Conservation (phyloP, 129 eudicot genomes). For the Chrysanthemum makinoi region DNA sequence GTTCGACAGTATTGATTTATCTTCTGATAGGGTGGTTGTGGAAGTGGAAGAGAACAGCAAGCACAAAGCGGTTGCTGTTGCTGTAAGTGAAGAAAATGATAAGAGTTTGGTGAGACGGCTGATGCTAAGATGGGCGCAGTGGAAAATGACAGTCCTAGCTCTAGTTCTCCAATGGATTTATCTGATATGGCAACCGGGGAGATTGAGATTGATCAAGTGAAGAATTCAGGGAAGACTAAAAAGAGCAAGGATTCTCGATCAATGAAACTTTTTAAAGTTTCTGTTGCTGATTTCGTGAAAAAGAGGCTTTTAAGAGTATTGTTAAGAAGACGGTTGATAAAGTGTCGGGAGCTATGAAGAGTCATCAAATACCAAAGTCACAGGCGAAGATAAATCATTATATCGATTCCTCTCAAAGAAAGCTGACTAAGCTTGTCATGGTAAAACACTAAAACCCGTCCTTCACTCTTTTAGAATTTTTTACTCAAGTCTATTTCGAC, state of each 20-base stretch:
- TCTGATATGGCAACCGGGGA: slow-evolving; percentile 52
- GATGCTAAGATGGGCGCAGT: slow-evolving; percentile 87
- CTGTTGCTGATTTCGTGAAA: slow-evolving; percentile 91
- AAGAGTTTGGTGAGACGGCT: slow-evolving; percentile 91
- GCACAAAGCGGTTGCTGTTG: slow-evolving; percentile 42
- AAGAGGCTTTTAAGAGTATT: slow-evolving; percentile 96
- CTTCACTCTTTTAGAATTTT: slow-evolving; percentile 10
- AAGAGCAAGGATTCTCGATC: slow-evolving; percentile 72
- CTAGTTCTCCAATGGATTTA: slow-evolving; percentile 54
- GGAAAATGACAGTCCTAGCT: slow-evolving; percentile 73
- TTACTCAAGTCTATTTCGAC: neutral
- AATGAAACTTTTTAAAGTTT: slow-evolving; percentile 69
- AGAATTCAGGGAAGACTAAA: slow-evolving; percentile 34
- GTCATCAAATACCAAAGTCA: slow-evolving; percentile 84
- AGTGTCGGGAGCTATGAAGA: slow-evolving; percentile 90
- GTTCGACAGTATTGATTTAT: slow-evolving; percentile 71
- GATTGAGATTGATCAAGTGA: slow-evolving; percentile 77
- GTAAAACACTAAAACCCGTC: slow-evolving; percentile 33
- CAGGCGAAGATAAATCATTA: slow-evolving; percentile 80
- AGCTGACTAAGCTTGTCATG: slow-evolving; percentile 89
- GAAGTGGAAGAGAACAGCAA: slow-evolving; percentile 27
- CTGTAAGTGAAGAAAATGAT: slow-evolving; percentile 49
- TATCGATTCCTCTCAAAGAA: slow-evolving; percentile 80
- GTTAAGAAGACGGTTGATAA: slow-evolving; percentile 97
- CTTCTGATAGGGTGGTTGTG: slow-evolving; percentile 38